Evolutionary conservation across 2,329 filamentous ascomycete genomes (phyloP).

Genomic region (Triangularia setosa): DNA sequence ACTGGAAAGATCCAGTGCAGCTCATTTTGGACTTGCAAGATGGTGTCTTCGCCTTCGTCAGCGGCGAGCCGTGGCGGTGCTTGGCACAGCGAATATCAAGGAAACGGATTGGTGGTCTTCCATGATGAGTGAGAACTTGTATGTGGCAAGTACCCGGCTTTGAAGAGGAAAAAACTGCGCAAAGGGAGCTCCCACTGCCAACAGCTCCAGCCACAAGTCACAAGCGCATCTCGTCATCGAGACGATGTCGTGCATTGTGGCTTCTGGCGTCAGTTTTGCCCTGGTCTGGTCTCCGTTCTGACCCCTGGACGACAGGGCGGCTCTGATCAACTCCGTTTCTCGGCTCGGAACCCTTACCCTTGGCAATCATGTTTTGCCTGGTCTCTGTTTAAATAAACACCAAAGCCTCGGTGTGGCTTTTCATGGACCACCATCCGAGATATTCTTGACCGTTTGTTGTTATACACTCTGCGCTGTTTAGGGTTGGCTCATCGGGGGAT

Average conservation of each 20-base stretch:
- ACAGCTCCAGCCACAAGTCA: not conserved
- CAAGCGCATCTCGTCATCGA: conserved; percentile 1
- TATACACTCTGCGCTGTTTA: not conserved
- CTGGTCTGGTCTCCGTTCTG: not conserved
- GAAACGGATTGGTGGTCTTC: not conserved
- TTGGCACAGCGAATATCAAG: not conserved
- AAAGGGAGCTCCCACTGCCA: not conserved
- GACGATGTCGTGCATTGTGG: conserved; percentile 9
- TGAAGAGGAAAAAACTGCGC: not conserved
- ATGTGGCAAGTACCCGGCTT: not conserved
- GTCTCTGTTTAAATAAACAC: not conserved
- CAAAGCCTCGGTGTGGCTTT: not conserved
- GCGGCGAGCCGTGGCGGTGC: not conserved
- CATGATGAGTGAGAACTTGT: not conserved
- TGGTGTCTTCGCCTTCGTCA: not conserved
- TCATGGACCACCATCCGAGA: not conserved
- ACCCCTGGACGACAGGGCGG: not conserved
- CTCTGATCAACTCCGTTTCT: conserved; percentile 2
- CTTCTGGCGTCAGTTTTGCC: not conserved
- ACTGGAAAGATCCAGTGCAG: not conserved
- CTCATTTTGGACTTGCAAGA: not conserved
- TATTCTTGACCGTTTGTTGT: not conserved
- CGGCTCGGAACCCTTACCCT: not conserved
- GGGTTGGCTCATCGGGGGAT: not conserved
- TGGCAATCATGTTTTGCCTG: not conserved